Base-by-base conservation (phyloP, 345 rosid genomes). In the Excoecaria cochinchinensis region DNA sequence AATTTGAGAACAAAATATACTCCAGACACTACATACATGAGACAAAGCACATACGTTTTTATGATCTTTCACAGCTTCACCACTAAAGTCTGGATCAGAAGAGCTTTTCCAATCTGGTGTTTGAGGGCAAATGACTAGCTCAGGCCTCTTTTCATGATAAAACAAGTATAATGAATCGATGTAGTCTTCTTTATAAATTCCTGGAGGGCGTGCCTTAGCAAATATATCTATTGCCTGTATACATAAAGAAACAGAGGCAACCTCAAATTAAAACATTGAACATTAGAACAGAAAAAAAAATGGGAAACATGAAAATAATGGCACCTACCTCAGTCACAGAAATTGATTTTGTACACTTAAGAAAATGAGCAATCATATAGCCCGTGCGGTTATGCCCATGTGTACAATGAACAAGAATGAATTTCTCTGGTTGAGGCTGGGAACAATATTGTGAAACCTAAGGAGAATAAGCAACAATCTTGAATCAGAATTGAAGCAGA, bases 21-120 rank as follows among this genome's bases (percentile, higher is more conserved):
- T 40, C 13, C 31, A 69, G 76, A 22, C 15, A 6, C 13, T 31
- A 68, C 88, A 36, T 85, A 90, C 93, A 71, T 74, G 82, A 60
- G 77, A 65, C 36, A 81, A 85, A 60, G 84, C 84, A 81, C 72
- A 71, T 66, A 82, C 87, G 39, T 84, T 89, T 8, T 85, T 88
- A 15, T 84, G 89, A 78, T 87, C 91, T 14, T 89, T 84, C 73
- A 85, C 78, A 47, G 93, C 97, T 91, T 91, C 95, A 75, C 97
- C 95, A 79, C 91, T 87, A 77, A 91, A 89, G 86, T 91, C 97
- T 57, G 90, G 90, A 65, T 88, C 97, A 7, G 90, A 81, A 73
- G 93, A 86, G 70, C 91, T 85, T 81, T 94, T 94, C 99, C 99
- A 94, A 80, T 94, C 99, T 15, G 99, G 99, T 80, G 95, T 92